Evolutionary conservation across 768 basidiomycete species (phyloP).

Genomic region (Suillus subaureus): DNA sequence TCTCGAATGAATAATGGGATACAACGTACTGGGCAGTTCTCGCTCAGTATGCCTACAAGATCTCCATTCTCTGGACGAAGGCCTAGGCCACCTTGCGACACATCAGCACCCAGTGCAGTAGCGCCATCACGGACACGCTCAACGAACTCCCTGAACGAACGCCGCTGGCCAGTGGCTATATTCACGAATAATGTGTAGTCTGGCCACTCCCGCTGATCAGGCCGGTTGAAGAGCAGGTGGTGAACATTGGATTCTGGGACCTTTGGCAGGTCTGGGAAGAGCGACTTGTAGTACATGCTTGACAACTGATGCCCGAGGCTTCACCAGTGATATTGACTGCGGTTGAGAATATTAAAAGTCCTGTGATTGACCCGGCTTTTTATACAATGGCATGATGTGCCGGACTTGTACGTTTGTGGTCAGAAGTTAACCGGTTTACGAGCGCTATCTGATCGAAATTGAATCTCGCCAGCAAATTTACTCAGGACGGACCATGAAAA

Average conservation of each 20-base stretch:
- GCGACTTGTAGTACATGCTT: slow-evolving; percentile 58
- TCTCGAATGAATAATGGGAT: background rate
- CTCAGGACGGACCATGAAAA: background rate
- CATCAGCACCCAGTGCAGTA: slow-evolving; percentile 54
- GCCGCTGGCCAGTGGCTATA: slow-evolving; percentile 47
- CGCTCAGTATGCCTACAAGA: slow-evolving; percentile 70
- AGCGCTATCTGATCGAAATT: no score
- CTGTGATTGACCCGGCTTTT: background rate
- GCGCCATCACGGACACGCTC: slow-evolving; percentile 55
- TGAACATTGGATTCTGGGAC: slow-evolving; percentile 57
- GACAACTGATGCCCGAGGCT: background rate
- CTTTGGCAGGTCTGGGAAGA: slow-evolving; percentile 53
- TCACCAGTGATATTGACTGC: background rate
- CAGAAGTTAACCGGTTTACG: background rate
- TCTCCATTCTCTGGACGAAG: slow-evolving; percentile 50
- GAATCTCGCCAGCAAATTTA: no score
- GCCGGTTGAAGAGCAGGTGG: slow-evolving; percentile 54
- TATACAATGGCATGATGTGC: background rate
- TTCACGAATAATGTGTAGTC: slow-evolving; percentile 62
- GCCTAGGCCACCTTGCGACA: slow-evolving; percentile 56
- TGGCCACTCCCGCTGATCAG: slow-evolving; percentile 55
- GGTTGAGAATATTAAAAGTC: background rate
- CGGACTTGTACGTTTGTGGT: background rate
- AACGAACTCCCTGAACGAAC: slow-evolving; percentile 51
- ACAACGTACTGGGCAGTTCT: slow-evolving; percentile 61